Evolutionary conservation across 176 grass and related monocot genomes (phyloP), one percentile per base, ranked within the genome.

Genomic region (Carex myosuroides): DNA sequence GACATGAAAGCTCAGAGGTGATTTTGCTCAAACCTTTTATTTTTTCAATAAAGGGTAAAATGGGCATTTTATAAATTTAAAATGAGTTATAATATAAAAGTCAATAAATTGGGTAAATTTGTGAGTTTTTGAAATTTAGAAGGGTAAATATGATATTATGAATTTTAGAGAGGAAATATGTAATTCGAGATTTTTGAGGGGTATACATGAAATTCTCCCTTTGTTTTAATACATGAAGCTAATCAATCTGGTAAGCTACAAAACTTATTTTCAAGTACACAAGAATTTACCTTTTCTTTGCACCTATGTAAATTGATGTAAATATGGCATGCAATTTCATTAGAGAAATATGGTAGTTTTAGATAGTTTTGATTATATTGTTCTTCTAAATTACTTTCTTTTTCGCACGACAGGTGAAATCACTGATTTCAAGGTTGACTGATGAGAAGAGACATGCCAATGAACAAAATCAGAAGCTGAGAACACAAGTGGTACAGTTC

Each of bases 391-490:
- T 61, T 70, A 62, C 42, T 41, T 76, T 85, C 9, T 12, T 88
- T 70, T 13, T 86, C 82, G 50, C 26, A 7, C 57, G 86, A 46
- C 75, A 95, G 96, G 87, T 42, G 18, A 44, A 76, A 61, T 61
- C 85, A 68, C 11, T 88, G 71, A 79, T 91, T 73, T 63, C 61
- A 4, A 91, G 83, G 56, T 79, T 89, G 53, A 74, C 88, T 11
- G 60, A 81, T 84, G 89, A 95, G 70, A 86, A 82, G 55, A 90
- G 83, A 70, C 53, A 89, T 87, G 85, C 37, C 13, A 71, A 80
- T 68, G 83, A 92, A 60, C 91, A 95, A 90, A 95, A 95, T 81
- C 32, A 85, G 85, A 90, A 90, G 88, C 88, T 98, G 55, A 85
- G 66, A 56, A 83, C 88, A 80, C 85, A 95, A 71, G 46, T 95